Evolutionary conservation across 2,329 filamentous ascomycete genomes (phyloP).

Genomic region (Aspergillus quadricinctus): DNA sequence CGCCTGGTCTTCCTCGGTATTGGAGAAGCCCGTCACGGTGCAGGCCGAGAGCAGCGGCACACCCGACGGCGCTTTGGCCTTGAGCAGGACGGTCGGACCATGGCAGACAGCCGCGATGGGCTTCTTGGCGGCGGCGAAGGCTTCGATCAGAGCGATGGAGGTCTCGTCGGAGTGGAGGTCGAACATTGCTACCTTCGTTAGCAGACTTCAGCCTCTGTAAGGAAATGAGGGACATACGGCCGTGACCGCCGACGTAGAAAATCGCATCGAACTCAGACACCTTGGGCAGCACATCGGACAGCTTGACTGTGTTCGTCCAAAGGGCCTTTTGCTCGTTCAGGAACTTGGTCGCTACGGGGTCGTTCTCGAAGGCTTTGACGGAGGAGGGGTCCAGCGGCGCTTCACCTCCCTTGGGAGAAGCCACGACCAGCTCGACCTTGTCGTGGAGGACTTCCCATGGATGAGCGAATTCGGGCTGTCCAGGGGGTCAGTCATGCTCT

Average conservation of each 20-base stretch:
- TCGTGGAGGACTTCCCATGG: slow-evolving; percentile 56
- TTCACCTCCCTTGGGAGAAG: slow-evolving; percentile 59
- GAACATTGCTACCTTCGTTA: slow-evolving; percentile 41
- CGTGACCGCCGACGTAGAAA: slow-evolving; percentile 58
- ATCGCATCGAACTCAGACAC: slow-evolving; percentile 61
- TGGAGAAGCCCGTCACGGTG: slow-evolving; percentile 45
- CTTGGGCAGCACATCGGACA: slow-evolving; percentile 54
- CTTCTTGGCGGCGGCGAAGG: slow-evolving; percentile 47
- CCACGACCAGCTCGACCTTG: slow-evolving; percentile 53
- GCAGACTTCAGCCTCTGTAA: not conserved
- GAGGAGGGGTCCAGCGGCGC: slow-evolving; percentile 59
- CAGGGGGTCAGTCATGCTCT: not conserved
- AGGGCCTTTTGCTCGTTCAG: slow-evolving; percentile 52
- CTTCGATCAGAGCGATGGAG: slow-evolving; percentile 43
- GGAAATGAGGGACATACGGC: slow-evolving; percentile 39
- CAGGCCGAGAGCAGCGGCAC: slow-evolving; percentile 37
- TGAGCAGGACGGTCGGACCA: slow-evolving; percentile 42
- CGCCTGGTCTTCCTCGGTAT: slow-evolving; percentile 43
- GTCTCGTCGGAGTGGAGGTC: slow-evolving; percentile 42
- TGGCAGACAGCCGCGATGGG: slow-evolving; percentile 50
- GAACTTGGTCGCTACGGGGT: slow-evolving; percentile 53
- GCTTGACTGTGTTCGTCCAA: slow-evolving; percentile 60
- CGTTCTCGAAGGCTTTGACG: slow-evolving; percentile 52
- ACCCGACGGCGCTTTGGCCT: slow-evolving; percentile 42
- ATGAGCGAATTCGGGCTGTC: slow-evolving; percentile 58